Conservation (phyloP, 495 filamentous ascomycete species). For the Xylaria sp. region DNA sequence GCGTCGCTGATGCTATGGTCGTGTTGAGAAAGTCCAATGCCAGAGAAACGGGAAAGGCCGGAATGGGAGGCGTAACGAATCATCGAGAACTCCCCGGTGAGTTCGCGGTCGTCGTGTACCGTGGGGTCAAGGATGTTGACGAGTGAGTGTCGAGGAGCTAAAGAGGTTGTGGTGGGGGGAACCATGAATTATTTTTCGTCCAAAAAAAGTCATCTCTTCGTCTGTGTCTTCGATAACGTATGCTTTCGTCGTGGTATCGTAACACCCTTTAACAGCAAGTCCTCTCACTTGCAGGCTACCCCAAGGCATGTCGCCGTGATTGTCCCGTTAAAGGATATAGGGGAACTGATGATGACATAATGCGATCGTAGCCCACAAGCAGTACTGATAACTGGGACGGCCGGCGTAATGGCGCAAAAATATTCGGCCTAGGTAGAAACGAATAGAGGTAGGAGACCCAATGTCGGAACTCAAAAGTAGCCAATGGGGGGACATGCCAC, state of each 20-base stretch:
- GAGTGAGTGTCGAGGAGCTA: background rate
- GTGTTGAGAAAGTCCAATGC: conserved; percentile 4
- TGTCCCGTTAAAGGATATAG: conserved; percentile 36
- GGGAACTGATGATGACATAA: conserved; percentile 54
- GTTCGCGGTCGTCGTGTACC: conserved; percentile 3
- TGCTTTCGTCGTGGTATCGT: conserved; percentile 13
- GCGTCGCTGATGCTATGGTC: conserved; percentile 13
- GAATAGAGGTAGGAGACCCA: conserved; percentile 60
- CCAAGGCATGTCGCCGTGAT: background rate
- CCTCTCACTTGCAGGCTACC: background rate
- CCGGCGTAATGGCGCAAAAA: conserved; percentile 45
- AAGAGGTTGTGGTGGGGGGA: conserved; percentile 1
- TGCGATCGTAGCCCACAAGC: conserved; percentile 55
- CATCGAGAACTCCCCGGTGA: conserved; percentile 7
- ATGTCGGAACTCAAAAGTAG: conserved; percentile 51
- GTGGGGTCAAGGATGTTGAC: background rate
- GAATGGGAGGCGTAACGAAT: background rate
- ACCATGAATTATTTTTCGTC: conserved; percentile 1
- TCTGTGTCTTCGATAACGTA: conserved; percentile 20
- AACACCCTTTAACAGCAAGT: background rate
- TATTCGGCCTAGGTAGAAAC: conserved; percentile 49
- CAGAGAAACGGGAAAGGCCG: conserved; percentile 4
- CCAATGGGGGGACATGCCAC: conserved; percentile 54
- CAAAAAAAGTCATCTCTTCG: background rate
- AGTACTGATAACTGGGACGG: conserved; percentile 58